Base-by-base conservation (phyloP, 371 early-diverging fungal genomes). In the Mortierella sp. region DNA sequence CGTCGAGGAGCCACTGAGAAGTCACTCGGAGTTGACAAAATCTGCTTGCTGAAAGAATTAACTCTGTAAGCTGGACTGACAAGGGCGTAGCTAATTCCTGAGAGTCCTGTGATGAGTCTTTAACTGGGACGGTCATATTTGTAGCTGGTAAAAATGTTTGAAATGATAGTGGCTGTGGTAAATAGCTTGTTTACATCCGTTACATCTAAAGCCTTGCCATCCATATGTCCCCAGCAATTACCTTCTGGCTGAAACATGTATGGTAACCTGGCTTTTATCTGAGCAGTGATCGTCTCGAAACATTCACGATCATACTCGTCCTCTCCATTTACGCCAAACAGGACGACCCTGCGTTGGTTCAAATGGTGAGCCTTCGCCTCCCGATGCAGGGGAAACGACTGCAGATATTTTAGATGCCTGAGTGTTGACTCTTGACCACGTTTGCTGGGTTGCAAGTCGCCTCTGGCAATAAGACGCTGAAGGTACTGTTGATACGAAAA, bases 401-500 rank as follows among this genome's bases (percentile, higher is more conserved):
- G 87, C 5, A 92, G 68, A 54, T 90, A 88, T 40, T 86, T 83
- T 3, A 92, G 63, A 37, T 90, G 89, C 35, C 87, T 83, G 28
- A 84, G 75, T 1, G 88, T 88, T 3, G 86, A 84, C 39, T 85
- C 81, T 32, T 83, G 66, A 24, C 78, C 45, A 12, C 87, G 85
- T 51, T 81, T 84, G 16, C 65, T 84, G 11, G 84, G 83, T 57
- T 90, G 87, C 2, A 91, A 68, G 66, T 90, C 90, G 6, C 93
- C 93, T 35, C 91, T 85, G 12, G 93, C 91, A 72, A 91, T 91
- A n/a, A 93, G 66, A 28, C 92, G 84, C 30, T 88, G 81, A 18
- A 92, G 66, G 71, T 90, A 93, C 14, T 87, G 86, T 59, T 89
- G 90, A 54, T 91, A 90, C 1, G 92, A 91, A 66, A 93, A 93